Evolutionary conservation across 1,284 basidiomycete species (phyloP), one percentile per base, ranked within the genome.

Genomic region (Cystobasidium pallidum): DNA sequence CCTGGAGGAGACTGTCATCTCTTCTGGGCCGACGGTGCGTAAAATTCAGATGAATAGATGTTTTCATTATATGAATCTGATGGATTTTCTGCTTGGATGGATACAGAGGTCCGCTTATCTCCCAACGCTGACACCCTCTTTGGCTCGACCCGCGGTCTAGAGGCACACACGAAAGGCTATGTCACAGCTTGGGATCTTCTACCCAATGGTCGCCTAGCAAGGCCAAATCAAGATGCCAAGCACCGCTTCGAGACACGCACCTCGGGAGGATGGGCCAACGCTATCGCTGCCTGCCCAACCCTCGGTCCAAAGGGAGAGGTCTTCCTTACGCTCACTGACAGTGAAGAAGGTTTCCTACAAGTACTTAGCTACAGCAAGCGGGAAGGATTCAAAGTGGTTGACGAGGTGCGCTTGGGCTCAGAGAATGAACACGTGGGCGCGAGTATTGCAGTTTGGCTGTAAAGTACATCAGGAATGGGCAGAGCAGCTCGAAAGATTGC

Each of bases 201-300:
- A 28, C 70, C 75, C 3, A 67, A 74, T 6, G 80, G 80, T 3
- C 66, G 78, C 8, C 75, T 79, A 51, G 74, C 73, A n/a, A 49
- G 21, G 13, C 74, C 76, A n/a, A 64, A 59, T 17, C 66, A 61
- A n/a, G 67, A 52, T 28, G 70, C 76, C 6, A 49, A 75, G 21
- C 75, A 71, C 10, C 55, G 80, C 13, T 78, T 78, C 76, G 75
- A 82, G 70, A 82, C 81, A 1, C 77, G 79, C 1, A 82, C 81
- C 0, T 78, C 76, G 2, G 82, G 82, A n/a, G 82, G 82, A 1
- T 82, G 81, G 81, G 82, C 82, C 0, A 82, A 82, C 70, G 81
- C 81, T 0, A 80, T 82, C 34, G 79, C 81, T 61, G 79, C 80
- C 0, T 78, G 78, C 34, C 80, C 81, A 21, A 74, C 72, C 10